Evolutionary conservation across 257 asterid genomes (phyloP).

Genomic region (Solanum sitiens): DNA sequence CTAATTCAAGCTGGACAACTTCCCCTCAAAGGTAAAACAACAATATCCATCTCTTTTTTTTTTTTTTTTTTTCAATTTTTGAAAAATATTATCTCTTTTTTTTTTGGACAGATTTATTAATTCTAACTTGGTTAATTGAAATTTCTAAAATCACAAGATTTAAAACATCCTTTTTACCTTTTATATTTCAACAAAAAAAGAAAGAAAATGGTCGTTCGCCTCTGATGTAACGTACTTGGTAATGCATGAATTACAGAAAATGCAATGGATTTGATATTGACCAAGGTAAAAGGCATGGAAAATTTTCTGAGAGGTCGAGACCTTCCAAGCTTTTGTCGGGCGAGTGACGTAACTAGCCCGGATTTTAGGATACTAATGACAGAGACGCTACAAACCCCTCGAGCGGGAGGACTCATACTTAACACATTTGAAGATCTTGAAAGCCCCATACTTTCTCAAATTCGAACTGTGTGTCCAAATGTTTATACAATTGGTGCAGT

Average conservation of each 20-base stretch:
- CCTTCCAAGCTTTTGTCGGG: constrained; percentile 46
- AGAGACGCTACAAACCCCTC: constrained; percentile 23
- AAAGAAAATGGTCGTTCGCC: background rate
- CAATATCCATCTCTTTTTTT: too few species aligned
- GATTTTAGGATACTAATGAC: constrained; percentile 9
- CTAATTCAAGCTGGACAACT: constrained; percentile 33
- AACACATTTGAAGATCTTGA: constrained; percentile 70
- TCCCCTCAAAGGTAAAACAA: constrained; percentile 24
- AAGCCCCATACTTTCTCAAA: constrained; percentile 31
- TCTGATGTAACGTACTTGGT: background rate
- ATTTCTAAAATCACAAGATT: too few species aligned
- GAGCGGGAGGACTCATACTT: constrained; percentile 50
- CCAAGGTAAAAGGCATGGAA: constrained; percentile 61
- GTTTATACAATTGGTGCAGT: constrained; percentile 69
- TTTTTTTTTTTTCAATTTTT: too few species aligned
- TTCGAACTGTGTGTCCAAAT: constrained; percentile 42
- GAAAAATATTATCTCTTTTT: too few species aligned
- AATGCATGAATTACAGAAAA: constrained; percentile 14
- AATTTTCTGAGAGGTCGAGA: constrained; percentile 51
- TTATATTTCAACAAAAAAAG: too few species aligned
- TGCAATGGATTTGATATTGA: constrained; percentile 34
- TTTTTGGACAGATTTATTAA: too few species aligned
- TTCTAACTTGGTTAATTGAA: too few species aligned
- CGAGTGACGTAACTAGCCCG: constrained; percentile 6
- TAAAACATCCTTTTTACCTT: too few species aligned